phyloP scores from a whole-genome alignment of 2,329 filamentous ascomycete species.

The Sclerotinia borealis region DNA sequence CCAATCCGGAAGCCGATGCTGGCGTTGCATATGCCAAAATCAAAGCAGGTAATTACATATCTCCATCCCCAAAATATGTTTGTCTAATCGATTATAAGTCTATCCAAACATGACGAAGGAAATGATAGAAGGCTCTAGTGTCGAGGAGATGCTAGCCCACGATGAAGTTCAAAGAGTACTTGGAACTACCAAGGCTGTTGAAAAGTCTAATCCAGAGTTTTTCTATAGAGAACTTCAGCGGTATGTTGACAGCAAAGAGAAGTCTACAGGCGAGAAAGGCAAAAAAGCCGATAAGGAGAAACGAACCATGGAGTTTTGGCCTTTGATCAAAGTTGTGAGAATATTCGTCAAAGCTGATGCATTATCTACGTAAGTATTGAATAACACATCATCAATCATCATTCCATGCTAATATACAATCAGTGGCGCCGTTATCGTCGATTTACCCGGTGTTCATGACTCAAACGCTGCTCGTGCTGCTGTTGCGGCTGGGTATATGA shows the following conservation, averaged over 20 bases:
- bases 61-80: slow-evolving; percentile 37
- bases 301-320: slow-evolving; percentile 37
- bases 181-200: slow-evolving; percentile 20
- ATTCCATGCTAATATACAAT: neutral
- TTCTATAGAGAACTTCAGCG: slow-evolving; percentile 23
- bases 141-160: slow-evolving; percentile 24
- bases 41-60: slow-evolving; percentile 35
- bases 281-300: slow-evolving; percentile 26
- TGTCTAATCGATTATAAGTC: slow-evolving; percentile 23
- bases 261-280: slow-evolving; percentile 35
- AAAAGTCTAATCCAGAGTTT: slow-evolving; percentile 12
- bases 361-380: slow-evolving; percentile 30
- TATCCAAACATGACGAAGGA: slow-evolving; percentile 38
- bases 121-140: slow-evolving; percentile 30
- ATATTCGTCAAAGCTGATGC: slow-evolving; percentile 42
- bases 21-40: slow-evolving; percentile 46
- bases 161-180: slow-evolving; percentile 16
- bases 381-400: neutral
- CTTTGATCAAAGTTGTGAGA: slow-evolving; percentile 35
- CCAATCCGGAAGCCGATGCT: slow-evolving; percentile 29
- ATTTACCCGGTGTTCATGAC: slow-evolving; percentile 49
- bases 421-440: slow-evolving; percentile 46
- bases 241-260: slow-evolving; percentile 27
- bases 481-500: slow-evolving; percentile 47
- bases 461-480: slow-evolving; percentile 42